phyloP scores from a whole-genome alignment of 1,284 basidiomycete species.

The Cutaneotrichosporon arboriforme region DNA sequence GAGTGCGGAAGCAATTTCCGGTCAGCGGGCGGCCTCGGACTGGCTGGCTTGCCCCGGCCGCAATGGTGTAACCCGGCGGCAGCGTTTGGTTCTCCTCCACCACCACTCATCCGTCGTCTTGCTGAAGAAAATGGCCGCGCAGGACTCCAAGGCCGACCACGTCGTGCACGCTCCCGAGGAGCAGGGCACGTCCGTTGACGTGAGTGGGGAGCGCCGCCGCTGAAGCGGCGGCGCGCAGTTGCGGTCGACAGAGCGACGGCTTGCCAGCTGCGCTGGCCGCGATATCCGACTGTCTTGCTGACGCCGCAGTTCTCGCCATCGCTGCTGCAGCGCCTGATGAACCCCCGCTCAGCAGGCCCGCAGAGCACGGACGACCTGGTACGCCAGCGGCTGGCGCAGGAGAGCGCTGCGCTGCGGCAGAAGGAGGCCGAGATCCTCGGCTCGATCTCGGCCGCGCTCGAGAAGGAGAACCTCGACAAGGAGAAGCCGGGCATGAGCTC shows the following conservation, averaged over 20 bases:
- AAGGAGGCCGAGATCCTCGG: conserved; percentile 46
- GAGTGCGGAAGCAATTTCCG: not conserved
- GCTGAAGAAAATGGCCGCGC: conserved; percentile 30
- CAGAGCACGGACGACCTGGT: conserved; percentile 39
- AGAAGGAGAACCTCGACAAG: conserved; percentile 49
- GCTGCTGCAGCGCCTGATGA: conserved; percentile 38
- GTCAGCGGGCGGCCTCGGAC: no score
- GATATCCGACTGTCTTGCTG: not conserved
- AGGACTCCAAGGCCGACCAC: conserved; percentile 41
- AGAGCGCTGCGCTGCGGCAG: conserved; percentile 40
- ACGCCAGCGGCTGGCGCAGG: conserved; percentile 40
- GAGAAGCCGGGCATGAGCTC: conserved; percentile 45
- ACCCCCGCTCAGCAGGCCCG: conserved; percentile 16
- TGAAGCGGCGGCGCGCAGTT: not conserved
- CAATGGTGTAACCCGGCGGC: not conserved
- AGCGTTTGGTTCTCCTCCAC: not conserved
- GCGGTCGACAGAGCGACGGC: no score
- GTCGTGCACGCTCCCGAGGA: conserved; percentile 39
- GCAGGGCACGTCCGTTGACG: conserved; percentile 39
- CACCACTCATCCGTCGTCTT: not conserved
- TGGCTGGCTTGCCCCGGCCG: no score
- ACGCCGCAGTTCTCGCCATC: conserved; percentile 44
- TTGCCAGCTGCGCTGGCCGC: no score
- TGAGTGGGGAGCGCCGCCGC: conserved; percentile 23
- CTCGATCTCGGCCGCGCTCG: conserved; percentile 42